Percentiles rank a stretch among this genome's conserved stretches.
Conservation (phyloP, 805 yeast genomes). For the Candida boidinii region DNA sequence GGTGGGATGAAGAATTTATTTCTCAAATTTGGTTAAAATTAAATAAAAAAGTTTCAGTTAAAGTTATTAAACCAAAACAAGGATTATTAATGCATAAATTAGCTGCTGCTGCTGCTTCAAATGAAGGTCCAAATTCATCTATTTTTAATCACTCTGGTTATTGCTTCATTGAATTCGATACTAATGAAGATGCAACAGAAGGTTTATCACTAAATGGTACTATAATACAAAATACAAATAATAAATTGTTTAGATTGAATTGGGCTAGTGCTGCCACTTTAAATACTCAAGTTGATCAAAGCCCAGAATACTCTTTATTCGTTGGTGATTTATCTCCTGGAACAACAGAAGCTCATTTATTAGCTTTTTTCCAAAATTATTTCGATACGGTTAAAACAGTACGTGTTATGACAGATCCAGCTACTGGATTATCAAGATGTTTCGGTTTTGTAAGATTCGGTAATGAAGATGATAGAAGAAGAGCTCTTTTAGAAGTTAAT, state of each 20-base stretch:
- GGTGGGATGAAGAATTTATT: slow-evolving; percentile 59
- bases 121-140: slow-evolving; percentile 16
- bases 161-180: slow-evolving; percentile 70
- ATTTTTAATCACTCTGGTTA: slow-evolving; percentile 43
- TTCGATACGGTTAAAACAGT: slow-evolving; percentile 68
- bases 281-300: slow-evolving; percentile 58
- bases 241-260: slow-evolving; percentile 61
- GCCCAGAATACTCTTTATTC: slow-evolving; percentile 70
- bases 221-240: slow-evolving; percentile 46
- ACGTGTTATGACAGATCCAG: slow-evolving; percentile 80
- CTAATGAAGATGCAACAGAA: slow-evolving; percentile 59
- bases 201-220: slow-evolving; percentile 63
- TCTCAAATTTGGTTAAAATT: slow-evolving; percentile 52
- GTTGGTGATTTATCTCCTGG: slow-evolving; percentile 79
- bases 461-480: slow-evolving; percentile 56
- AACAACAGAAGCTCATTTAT: slow-evolving; percentile 71
- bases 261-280: slow-evolving; percentile 84
- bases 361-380: slow-evolving; percentile 61
- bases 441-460: slow-evolving; percentile 77
- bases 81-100: slow-evolving; percentile 27
- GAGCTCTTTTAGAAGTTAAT: slow-evolving; percentile 67
- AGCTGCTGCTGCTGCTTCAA: slow-evolving; percentile 10
- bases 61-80: slow-evolving; percentile 45
- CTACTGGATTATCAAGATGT: slow-evolving; percentile 68
- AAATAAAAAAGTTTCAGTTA: slow-evolving; percentile 51